Evolutionary conservation across 2,329 filamentous ascomycete genomes (phyloP).

Genomic region (Diaporthe destruens): DNA sequence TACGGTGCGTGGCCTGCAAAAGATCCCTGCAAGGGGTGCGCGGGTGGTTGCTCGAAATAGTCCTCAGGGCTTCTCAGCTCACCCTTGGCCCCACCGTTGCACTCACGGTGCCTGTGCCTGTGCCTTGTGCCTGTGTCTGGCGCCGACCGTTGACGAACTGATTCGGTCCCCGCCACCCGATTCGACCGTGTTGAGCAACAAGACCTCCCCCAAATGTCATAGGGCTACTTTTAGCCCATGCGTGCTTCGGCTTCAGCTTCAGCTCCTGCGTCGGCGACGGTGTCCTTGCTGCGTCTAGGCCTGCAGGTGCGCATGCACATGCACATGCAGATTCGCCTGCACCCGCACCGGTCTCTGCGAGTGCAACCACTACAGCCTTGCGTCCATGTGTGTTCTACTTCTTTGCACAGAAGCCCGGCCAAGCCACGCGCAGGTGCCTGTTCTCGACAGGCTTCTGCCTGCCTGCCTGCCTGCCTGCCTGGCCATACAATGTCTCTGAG

Average conservation of each 20-base stretch:
- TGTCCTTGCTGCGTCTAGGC: neutral
- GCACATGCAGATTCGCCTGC: neutral
- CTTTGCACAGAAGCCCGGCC: neutral
- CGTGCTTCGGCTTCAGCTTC: conserved; percentile 13
- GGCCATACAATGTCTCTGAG: neutral
- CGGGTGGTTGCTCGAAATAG: conserved; percentile 25
- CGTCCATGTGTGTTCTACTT: conserved; percentile 1
- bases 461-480: neutral
- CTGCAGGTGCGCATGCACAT: neutral
- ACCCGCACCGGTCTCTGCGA: conserved; percentile 11
- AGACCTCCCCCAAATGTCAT: neutral
- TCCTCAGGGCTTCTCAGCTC: conserved; percentile 24
- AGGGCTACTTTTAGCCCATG: conserved; percentile 30
- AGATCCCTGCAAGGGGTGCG: conserved; percentile 20
- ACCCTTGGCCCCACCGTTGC: conserved; percentile 22
- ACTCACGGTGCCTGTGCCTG: neutral
- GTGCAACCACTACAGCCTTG: conserved; percentile 23
- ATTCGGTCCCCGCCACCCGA: neutral
- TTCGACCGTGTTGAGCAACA: conserved; percentile 3
- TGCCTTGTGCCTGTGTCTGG: conserved; percentile 2
- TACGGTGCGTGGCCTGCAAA: conserved; percentile 2
- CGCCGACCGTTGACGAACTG: conserved; percentile 23
- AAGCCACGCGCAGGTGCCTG: neutral
- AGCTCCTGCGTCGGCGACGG: neutral
- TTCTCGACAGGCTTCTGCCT: neutral